Percentiles rank a stretch among this genome's conserved stretches.
Evolutionary conservation across 768 basidiomycete species (phyloP).

Genomic region (Tephrocybe sp.): DNA sequence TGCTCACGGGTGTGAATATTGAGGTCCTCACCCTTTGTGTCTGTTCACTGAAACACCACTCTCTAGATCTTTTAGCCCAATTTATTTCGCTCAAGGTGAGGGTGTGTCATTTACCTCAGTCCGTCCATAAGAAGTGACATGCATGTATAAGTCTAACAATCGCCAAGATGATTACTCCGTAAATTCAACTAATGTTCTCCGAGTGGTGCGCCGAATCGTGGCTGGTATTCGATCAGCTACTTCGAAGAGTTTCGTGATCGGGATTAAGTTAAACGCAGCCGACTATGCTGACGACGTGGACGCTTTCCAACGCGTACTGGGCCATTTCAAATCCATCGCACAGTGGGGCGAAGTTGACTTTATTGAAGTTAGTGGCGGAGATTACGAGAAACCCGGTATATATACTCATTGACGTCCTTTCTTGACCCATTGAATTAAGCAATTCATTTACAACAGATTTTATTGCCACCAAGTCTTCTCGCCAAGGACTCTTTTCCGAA

Average conservation of each 20-base stretch:
- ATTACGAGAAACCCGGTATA: constrained; percentile 78
- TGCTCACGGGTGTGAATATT: constrained; percentile 77
- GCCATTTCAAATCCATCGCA: constrained; percentile 61
- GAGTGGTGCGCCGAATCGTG: constrained; percentile 57
- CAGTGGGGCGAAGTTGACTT: constrained; percentile 73
- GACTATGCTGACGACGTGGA: constrained; percentile 52
- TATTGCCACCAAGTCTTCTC: constrained; percentile 33
- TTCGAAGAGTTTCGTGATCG: constrained; percentile 63
- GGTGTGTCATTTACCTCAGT: too few relatives aligned
- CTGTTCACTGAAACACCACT: too few relatives aligned
- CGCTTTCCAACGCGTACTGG: constrained; percentile 46
- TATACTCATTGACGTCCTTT: not conserved
- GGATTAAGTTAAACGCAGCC: constrained; percentile 78
- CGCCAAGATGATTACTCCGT: constrained; percentile 64
- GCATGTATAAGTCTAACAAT: constrained; percentile 44
- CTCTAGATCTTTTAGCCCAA: constrained; percentile 71
- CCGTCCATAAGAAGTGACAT: too few relatives aligned
- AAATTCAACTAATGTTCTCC: constrained; percentile 42
- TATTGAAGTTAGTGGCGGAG: constrained; percentile 86
- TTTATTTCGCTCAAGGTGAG: constrained; percentile 74
- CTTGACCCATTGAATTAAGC: not conserved
- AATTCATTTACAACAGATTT: constrained; percentile 40
- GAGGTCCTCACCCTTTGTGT: not conserved
- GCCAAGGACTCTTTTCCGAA: constrained; percentile 72
- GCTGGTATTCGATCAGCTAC: constrained; percentile 51